These are phyloP conservation scores for Arthrobotrys megalospora DNA, from an alignment of 2,329 filamentous ascomycete genomes.

Conservation along the genomic window DNA sequence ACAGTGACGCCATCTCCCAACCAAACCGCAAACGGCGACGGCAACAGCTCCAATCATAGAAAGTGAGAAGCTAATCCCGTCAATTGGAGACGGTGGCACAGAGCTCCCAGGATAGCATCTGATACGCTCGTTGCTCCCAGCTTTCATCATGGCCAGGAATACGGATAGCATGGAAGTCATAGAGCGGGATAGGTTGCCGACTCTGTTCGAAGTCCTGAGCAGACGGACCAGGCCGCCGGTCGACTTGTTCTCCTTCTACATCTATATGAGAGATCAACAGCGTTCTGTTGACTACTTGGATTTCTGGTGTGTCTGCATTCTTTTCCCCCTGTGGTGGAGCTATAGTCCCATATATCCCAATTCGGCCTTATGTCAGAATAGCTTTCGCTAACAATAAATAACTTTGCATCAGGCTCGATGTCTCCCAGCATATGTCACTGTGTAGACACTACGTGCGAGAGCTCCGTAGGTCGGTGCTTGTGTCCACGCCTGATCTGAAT, in stretches of 20 bases:
- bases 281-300: conserved; percentile 97
- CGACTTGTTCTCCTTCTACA: conserved; percentile 98
- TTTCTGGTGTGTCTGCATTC: conserved; percentile 81
- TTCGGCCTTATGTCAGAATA: background rate
- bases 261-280: conserved; percentile 99
- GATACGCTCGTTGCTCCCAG: conserved; percentile 24
- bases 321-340: conserved; percentile 11
- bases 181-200: conserved; percentile 86
- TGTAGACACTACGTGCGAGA: conserved; percentile 98
- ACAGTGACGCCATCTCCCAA: conserved; percentile 50
- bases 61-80: conserved; percentile 21
- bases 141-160: conserved; percentile 55
- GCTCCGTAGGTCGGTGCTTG: conserved; percentile 89
- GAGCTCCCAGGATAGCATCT: conserved; percentile 40
- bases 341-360: background rate
- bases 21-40: conserved; percentile 22
- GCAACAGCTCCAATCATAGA: conserved; percentile 17
- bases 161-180: conserved; percentile 59
- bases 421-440: conserved; percentile 97
- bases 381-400: conserved; percentile 5
- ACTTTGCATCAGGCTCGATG: conserved; percentile 83
- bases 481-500: conserved; percentile 92
- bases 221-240: conserved; percentile 94
- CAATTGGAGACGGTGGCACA: conserved; percentile 26
- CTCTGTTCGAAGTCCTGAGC: conserved; percentile 94